These are phyloP conservation scores for Umbellularia californica DNA, from an alignment of 164 flowering plant genomes.

Conservation along the genomic window DNA sequence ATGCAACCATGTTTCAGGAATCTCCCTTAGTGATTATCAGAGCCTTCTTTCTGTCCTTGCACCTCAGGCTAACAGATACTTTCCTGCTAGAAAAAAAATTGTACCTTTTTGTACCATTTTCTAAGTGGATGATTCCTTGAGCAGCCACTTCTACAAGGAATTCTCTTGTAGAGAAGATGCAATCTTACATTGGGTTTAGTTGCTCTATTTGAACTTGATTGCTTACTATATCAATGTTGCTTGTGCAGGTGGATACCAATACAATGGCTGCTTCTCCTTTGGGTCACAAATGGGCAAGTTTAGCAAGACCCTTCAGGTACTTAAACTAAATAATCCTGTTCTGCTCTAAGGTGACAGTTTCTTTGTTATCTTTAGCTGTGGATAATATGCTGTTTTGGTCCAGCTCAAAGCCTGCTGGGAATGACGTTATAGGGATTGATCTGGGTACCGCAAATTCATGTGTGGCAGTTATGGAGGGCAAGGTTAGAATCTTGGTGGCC, in stretches of 20 bases:
- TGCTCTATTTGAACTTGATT: not conserved
- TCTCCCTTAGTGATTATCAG: too few species aligned
- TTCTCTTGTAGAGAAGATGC: not conserved
- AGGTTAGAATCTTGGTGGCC: constrained; percentile 28
- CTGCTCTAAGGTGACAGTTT: not conserved
- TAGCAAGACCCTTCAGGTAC: constrained; percentile 67
- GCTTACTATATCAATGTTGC: not conserved
- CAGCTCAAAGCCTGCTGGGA: constrained; percentile 63
- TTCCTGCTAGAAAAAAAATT: not conserved
- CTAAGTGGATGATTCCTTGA: not conserved
- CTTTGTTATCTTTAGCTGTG: not conserved
- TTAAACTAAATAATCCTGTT: not conserved
- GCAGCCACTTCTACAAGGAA: not conserved
- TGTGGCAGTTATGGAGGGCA: constrained; percentile 82
- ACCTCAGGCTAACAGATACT: not conserved
- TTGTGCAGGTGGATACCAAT: constrained; percentile 45
- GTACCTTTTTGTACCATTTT: not conserved
- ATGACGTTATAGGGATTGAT: constrained; percentile 76
- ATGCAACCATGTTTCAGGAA: too few species aligned
- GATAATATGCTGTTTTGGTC: not conserved
- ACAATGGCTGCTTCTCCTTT: constrained; percentile 25
- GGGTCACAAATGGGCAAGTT: constrained; percentile 33
- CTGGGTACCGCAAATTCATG: constrained; percentile 85
- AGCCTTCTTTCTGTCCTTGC: too few species aligned
- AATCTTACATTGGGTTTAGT: not conserved